Evolutionary conservation across 129 eudicot genomes (phyloP).

Genomic region (Logfia minima): DNA sequence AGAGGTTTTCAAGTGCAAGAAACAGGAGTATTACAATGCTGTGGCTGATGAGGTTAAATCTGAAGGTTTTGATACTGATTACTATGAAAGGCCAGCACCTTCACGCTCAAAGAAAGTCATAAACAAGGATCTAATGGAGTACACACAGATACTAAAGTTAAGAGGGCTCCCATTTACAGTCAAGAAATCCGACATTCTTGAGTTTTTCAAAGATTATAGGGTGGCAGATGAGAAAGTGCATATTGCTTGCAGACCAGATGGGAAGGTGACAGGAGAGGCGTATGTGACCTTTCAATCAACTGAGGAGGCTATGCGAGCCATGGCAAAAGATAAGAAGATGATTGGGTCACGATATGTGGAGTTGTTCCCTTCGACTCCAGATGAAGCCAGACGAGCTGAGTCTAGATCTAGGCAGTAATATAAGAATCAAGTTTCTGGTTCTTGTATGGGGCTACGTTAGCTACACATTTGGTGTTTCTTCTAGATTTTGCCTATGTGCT

Average conservation of each 20-base stretch:
- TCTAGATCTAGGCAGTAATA: constrained; percentile 68
- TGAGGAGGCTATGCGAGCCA: constrained; percentile 80
- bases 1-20: constrained; percentile 89
- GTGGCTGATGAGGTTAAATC: constrained; percentile 76
- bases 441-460: constrained; percentile 1
- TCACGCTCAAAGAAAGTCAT: constrained; percentile 60
- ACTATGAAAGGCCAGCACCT: constrained; percentile 54
- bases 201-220: constrained; percentile 63
- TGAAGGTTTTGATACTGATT: constrained; percentile 50
- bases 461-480: background rate
- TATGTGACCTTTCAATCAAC: constrained; percentile 73
- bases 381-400: constrained; percentile 82
- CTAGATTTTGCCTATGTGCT: background rate
- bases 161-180: constrained; percentile 87
- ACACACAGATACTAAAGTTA: constrained; percentile 75
- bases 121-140: constrained; percentile 82
- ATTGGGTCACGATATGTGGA: constrained; percentile 89
- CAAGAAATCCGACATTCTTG: constrained; percentile 57
- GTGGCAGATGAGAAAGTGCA: constrained; percentile 60
- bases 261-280: constrained; percentile 95
- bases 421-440: background rate
- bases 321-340: constrained; percentile 76
- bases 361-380: constrained; percentile 84
- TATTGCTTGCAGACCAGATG: constrained; percentile 85
- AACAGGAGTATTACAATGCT: constrained; percentile 87